Evolutionary conservation across 352 stramenopile species (phyloP).

Genomic region (Achlya hypogyna): DNA sequence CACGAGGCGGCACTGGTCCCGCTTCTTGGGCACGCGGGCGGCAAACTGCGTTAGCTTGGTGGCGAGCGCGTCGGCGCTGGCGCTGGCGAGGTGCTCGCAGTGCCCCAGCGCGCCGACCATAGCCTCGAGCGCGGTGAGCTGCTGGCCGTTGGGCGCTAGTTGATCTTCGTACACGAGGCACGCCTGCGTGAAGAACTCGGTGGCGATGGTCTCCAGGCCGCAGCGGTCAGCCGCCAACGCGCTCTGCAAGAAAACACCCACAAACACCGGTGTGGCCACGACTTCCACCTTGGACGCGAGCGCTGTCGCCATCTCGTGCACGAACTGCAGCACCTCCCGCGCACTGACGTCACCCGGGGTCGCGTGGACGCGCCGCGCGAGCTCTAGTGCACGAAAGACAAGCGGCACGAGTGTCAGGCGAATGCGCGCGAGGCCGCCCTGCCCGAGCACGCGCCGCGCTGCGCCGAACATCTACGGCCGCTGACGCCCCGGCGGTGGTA

Average conservation of each 20-base stretch:
- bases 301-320: conserved; percentile 95
- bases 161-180: conserved; percentile 97
- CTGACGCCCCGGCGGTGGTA: conserved; percentile 22
- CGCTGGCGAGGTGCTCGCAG: conserved; percentile 64
- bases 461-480: conserved; percentile 44
- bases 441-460: conserved; percentile 60
- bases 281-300: conserved; percentile 71
- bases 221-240: conserved; percentile 82
- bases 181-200: conserved; percentile 93
- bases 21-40: conserved; percentile 94
- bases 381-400: conserved; percentile 83
- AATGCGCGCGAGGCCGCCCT: conserved; percentile 84
- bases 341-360: conserved; percentile 36
- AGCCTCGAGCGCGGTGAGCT: conserved; percentile 81
- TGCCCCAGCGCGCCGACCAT: conserved; percentile 86
- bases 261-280: conserved; percentile 44
- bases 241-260: conserved; percentile 94
- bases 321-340: conserved; percentile 94
- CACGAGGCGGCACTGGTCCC: conserved; percentile 93
- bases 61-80: conserved; percentile 93
- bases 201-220: conserved; percentile 87
- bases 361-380: conserved; percentile 55
- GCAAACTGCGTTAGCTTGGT: conserved; percentile 95
- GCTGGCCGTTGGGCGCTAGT: conserved; percentile 85
- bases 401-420: conserved; percentile 89